phyloP scores from a whole-genome alignment of 1,284 basidiomycete species.

The Apiotrichum gracile region DNA sequence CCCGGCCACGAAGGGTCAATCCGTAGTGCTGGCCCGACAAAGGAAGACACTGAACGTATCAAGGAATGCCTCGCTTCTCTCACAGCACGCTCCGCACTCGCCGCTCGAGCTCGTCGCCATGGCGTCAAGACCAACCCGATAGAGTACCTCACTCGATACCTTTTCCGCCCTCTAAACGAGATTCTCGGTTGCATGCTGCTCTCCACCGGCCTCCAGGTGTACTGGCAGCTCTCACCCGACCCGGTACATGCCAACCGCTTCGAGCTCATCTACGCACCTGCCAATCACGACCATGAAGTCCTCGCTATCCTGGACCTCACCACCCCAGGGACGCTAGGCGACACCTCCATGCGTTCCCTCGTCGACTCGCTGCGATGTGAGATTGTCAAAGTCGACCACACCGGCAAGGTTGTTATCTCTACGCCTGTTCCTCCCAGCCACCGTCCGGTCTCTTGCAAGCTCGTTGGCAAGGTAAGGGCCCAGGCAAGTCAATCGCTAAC shows the following conservation, averaged over 20 bases:
- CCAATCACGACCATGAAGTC: not conserved
- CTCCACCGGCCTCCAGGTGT: constrained; percentile 2
- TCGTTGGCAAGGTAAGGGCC: not conserved
- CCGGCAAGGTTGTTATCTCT: not conserved
- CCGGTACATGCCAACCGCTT: not conserved
- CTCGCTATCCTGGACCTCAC: not conserved
- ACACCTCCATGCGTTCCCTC: not conserved
- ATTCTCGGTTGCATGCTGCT: constrained; percentile 11
- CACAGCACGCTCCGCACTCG: not conserved
- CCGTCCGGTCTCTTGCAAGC: not conserved
- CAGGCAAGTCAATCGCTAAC: not conserved
- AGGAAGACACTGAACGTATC: constrained; percentile 2
- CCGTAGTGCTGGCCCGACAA: not conserved
- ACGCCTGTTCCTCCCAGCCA: not conserved
- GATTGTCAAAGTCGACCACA: not conserved
- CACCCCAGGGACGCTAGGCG: not conserved
- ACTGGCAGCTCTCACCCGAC: constrained; percentile 1
- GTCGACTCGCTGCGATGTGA: not conserved
- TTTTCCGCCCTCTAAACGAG: constrained; percentile 12
- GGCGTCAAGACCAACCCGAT: not conserved
- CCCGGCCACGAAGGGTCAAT: not conserved
- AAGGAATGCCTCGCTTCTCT: not conserved
- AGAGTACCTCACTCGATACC: constrained; percentile 5
- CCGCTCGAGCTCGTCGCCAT: not conserved
- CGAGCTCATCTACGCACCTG: constrained; percentile 5